Conservation (phyloP, 2,329 filamentous ascomycete genomes). For the Penicillium italicum region DNA sequence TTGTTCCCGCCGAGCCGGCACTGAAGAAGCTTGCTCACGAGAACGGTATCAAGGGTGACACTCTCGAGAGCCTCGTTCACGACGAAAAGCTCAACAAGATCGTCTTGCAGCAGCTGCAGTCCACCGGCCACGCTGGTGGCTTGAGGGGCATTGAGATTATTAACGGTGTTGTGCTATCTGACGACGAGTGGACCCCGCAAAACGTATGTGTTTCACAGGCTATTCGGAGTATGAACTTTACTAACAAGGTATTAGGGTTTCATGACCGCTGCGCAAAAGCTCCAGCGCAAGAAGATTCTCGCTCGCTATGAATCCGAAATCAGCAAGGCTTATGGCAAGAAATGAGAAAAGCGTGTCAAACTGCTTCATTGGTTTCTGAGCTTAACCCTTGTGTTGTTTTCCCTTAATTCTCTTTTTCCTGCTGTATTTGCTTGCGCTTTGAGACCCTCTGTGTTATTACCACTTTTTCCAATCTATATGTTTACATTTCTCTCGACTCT, state of each 20-base stretch:
- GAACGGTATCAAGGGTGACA: conserved; percentile 61
- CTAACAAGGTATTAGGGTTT: conserved; percentile 50
- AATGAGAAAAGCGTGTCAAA: conserved; percentile 22
- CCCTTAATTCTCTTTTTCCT: not conserved
- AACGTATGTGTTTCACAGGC: conserved; percentile 31
- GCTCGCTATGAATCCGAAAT: conserved; percentile 61
- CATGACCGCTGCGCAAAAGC: conserved; percentile 68
- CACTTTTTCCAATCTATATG: conserved; percentile 7
- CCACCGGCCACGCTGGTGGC: conserved; percentile 34
- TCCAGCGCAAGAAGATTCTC: conserved; percentile 66
- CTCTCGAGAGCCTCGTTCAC: conserved; percentile 63
- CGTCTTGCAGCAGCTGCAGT: conserved; percentile 42
- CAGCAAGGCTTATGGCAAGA: conserved; percentile 56
- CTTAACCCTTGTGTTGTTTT: not conserved
- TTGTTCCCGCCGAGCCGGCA: conserved; percentile 59
- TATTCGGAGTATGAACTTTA: not conserved
- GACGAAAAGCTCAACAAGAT: conserved; percentile 42
- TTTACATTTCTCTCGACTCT: conserved; percentile 3
- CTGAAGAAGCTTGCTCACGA: conserved; percentile 55
- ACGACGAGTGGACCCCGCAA: conserved; percentile 46
- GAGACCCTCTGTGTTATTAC: conserved; percentile 19
- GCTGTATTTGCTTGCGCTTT: conserved; percentile 1
- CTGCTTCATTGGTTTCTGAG: conserved; percentile 6
- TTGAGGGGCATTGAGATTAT: conserved; percentile 43
- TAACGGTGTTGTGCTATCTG: conserved; percentile 43